Percentiles rank a stretch among this genome's conserved stretches.
These are phyloP conservation scores for Psilocybe mexicana DNA, from an alignment of 1,284 basidiomycete genomes.

Conservation along the genomic window DNA sequence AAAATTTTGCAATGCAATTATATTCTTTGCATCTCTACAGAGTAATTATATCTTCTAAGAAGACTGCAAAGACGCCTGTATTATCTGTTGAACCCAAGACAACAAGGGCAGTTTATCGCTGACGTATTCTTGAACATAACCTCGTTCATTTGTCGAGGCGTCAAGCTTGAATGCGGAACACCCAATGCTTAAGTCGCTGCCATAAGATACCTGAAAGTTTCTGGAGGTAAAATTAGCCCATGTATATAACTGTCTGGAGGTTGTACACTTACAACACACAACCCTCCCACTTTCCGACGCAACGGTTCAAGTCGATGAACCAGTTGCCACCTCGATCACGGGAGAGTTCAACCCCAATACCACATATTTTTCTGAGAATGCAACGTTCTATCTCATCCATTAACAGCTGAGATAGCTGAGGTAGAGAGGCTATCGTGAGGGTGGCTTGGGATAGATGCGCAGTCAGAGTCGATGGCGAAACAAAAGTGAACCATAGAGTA, in stretches of 20 bases:
- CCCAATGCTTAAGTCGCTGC: conserved; percentile 47
- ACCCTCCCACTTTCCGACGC: conserved; percentile 80
- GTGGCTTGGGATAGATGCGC: conserved; percentile 78
- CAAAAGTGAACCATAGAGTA: conserved; percentile 69
- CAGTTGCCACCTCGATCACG: conserved; percentile 62
- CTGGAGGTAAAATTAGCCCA: conserved; percentile 34
- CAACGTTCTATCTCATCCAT: conserved; percentile 71
- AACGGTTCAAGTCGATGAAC: conserved; percentile 73
- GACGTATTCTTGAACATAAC: conserved; percentile 43
- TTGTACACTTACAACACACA: conserved; percentile 62
- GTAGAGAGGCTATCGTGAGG: conserved; percentile 66
- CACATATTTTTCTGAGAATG: conserved; percentile 65
- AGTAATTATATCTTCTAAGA: neutral
- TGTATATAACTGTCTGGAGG: neutral
- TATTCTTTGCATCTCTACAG: conserved; percentile 5
- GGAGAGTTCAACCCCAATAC: conserved; percentile 58
- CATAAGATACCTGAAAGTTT: conserved; percentile 61
- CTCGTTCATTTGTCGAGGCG: conserved; percentile 40
- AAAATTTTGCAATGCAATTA: conserved; percentile 10
- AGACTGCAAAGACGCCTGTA: conserved; percentile 26
- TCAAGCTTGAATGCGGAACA: conserved; percentile 59
- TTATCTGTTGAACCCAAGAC: conserved; percentile 50
- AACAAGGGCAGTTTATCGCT: conserved; percentile 36
- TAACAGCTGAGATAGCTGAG: conserved; percentile 73
- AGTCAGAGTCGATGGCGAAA: conserved; percentile 67